phyloP scores from a whole-genome alignment of 768 basidiomycete species.

The Polyporus arcularius region DNA sequence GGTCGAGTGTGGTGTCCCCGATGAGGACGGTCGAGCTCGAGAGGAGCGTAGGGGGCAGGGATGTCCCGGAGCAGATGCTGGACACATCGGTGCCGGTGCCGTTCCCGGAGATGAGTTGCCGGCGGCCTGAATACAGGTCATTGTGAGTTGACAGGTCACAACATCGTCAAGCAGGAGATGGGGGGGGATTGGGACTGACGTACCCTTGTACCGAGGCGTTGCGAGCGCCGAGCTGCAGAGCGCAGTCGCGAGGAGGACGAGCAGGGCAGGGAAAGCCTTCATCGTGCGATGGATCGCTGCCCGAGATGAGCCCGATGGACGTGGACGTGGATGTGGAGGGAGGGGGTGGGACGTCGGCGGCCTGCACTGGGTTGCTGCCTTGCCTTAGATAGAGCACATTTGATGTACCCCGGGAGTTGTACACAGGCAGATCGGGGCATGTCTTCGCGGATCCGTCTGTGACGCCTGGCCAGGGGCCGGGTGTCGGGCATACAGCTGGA shows the following conservation, averaged over 20 bases:
- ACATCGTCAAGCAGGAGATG: not conserved
- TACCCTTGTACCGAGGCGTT: conserved; percentile 8
- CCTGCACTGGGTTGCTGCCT: too few relatives aligned
- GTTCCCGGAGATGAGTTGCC: conserved; percentile 5
- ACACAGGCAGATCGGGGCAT: too few relatives aligned
- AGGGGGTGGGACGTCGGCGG: too few relatives aligned
- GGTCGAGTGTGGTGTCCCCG: conserved; percentile 3
- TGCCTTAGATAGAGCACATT: too few relatives aligned
- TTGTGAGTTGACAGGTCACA: not conserved
- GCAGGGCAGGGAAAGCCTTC: conserved; percentile 10
- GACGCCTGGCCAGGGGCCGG: too few relatives aligned
- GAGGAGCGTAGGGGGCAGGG: conserved; percentile 1
- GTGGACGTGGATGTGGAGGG: not conserved
- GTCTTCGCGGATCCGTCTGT: too few relatives aligned
- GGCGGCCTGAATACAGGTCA: not conserved
- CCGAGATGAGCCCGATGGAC: not conserved
- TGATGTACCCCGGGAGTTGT: too few relatives aligned
- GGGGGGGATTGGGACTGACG: not conserved
- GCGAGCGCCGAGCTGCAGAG: conserved; percentile 8
- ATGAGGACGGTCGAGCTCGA: not conserved
- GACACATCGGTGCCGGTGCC: not conserved
- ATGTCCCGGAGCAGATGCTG: not conserved
- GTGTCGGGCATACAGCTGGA: too few relatives aligned
- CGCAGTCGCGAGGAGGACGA: conserved; percentile 6
- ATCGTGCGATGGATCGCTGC: not conserved